Conservation (phyloP, 1,284 basidiomycete genomes). For the Cystobasidiaceae sp. region DNA sequence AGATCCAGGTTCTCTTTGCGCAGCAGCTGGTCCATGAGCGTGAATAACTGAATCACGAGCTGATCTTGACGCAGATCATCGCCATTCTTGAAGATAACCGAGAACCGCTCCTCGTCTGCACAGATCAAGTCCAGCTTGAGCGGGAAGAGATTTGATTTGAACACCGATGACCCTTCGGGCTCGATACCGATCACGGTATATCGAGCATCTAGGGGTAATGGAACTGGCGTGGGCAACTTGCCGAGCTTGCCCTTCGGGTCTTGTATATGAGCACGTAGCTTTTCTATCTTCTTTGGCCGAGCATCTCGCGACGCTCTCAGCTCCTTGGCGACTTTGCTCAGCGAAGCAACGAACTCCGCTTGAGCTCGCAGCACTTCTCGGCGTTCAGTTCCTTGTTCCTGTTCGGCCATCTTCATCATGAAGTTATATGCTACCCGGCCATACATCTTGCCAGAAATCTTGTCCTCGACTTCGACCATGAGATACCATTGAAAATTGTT, state of each 20-base stretch:
- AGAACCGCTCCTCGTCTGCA: slow-evolving; percentile 53
- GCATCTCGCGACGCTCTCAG: slow-evolving; percentile 84
- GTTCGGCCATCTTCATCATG: slow-evolving; percentile 74
- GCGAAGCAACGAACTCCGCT: slow-evolving; percentile 73
- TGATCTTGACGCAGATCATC: slow-evolving; percentile 98
- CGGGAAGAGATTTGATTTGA: slow-evolving; percentile 95
- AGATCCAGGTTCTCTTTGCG: slow-evolving; percentile 94
- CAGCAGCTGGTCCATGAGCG: slow-evolving; percentile 89
- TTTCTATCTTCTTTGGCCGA: slow-evolving; percentile 94
- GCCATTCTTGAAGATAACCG: slow-evolving; percentile 97
- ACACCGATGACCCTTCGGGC: slow-evolving; percentile 85
- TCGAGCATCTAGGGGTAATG: slow-evolving; percentile 81
- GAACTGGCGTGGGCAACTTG: slow-evolving; percentile 64
- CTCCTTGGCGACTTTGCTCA: slow-evolving; percentile 78
- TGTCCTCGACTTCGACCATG: slow-evolving; percentile 84
- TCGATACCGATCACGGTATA: slow-evolving; percentile 77
- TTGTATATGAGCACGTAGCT: slow-evolving; percentile 71
- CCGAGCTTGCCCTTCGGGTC: slow-evolving; percentile 77
- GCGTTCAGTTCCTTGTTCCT: slow-evolving; percentile 61
- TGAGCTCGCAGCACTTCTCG: slow-evolving; percentile 77
- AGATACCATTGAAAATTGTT: slow-evolving; percentile 97
- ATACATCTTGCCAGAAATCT: slow-evolving; percentile 83
- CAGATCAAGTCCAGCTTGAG: slow-evolving; percentile 81
- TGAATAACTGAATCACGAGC: slow-evolving; percentile 93
- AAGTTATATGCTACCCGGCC: slow-evolving; percentile 81